A percentile compares a stretch with the other conserved stretches of the same genome.
Evolutionary conservation across 2,329 filamentous ascomycete genomes (phyloP).

Genomic region (Penicillium sp.): DNA sequence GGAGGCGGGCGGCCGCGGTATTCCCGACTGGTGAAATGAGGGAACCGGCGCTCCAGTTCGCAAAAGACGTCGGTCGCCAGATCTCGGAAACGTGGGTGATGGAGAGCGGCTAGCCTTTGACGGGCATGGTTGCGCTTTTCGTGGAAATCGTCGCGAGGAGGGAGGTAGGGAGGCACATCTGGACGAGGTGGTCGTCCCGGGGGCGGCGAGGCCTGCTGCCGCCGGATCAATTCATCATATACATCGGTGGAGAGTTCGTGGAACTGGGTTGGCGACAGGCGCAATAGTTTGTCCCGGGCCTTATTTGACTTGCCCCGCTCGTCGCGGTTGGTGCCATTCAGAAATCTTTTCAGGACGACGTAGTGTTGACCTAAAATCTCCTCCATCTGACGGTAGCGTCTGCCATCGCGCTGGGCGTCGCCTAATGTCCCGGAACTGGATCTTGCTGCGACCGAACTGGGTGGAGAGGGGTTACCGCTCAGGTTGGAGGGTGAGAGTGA

Average conservation of each 20-base stretch:
- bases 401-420: slow-evolving; percentile 56
- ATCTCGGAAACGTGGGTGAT: slow-evolving; percentile 80
- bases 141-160: slow-evolving; percentile 86
- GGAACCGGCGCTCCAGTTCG: slow-evolving; percentile 86
- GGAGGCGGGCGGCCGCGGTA: slow-evolving; percentile 66
- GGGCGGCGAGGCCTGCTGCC: slow-evolving; percentile 63
- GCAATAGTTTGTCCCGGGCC: slow-evolving; percentile 88
- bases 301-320: slow-evolving; percentile 77
- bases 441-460: slow-evolving; percentile 69
- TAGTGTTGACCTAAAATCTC: slow-evolving; percentile 77
- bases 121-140: slow-evolving; percentile 97
- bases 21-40: slow-evolving; percentile 68
- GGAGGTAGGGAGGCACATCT: slow-evolving; percentile 64
- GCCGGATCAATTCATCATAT: slow-evolving; percentile 85
- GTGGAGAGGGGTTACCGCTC: slow-evolving; percentile 67
- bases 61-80: slow-evolving; percentile 94
- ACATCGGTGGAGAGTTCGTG: slow-evolving; percentile 97
- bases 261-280: slow-evolving; percentile 87
- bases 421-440: slow-evolving; percentile 75
- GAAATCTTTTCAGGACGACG: slow-evolving; percentile 68
- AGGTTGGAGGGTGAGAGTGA: slow-evolving; percentile 18
- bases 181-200: slow-evolving; percentile 42
- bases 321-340: slow-evolving; percentile 67
- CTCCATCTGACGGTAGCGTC: slow-evolving; percentile 59
- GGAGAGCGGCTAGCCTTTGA: slow-evolving; percentile 87